Base-by-base conservation (phyloP, 2,329 filamentous ascomycete species). In the Trichoderma harzianum region DNA sequence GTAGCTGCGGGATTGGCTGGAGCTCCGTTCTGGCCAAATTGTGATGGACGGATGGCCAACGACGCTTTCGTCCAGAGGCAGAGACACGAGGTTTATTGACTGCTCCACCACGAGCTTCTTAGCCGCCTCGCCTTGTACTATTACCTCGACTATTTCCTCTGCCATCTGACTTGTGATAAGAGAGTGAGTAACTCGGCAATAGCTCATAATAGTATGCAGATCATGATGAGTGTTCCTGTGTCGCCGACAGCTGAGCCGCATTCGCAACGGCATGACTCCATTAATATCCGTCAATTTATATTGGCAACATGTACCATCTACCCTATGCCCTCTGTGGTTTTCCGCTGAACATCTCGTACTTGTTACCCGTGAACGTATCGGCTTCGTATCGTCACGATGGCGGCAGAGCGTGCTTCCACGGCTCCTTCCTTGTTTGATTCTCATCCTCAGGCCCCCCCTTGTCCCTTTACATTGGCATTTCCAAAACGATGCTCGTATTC, bases 341-440 rank as follows among this genome's bases (percentile, higher is more conserved):
- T 11, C 2, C 6, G 39, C 10, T 21, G 8, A 14, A 24, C 0
- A 11, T 18, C 57, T n/a, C 21, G 67, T 69, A 69, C 57, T 24
- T 18, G 30, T 34, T 69, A 61, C 66, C 58, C 66, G 26, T 30
- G 2, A 2, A 2, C n/a, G 55, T 43, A 47, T 60, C 26, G 53
- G 26, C 11, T 24, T 43, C 65, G 24, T 60, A 36, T 43, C 14
- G 36, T 61, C 65, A 55, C 30, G 63, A 66, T 57, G 57, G 51
- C 57, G 43, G 51, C 66, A 69, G 36, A 34, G 30, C 4, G 47
- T 58, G 65, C 65, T 34, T 51, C 55, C 11, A 61, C 28, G 66
- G 57, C 66, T 69, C 66, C 66, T 69, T 69, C 66, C 66, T 69
- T 69, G 36, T 61, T 69, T 14, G 66, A 61, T 43, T 43, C 32